Evolutionary conservation across 2,329 filamentous ascomycete species (phyloP), one percentile per base, ranked within the genome.

Genomic region (Clarireedia sp.): DNA sequence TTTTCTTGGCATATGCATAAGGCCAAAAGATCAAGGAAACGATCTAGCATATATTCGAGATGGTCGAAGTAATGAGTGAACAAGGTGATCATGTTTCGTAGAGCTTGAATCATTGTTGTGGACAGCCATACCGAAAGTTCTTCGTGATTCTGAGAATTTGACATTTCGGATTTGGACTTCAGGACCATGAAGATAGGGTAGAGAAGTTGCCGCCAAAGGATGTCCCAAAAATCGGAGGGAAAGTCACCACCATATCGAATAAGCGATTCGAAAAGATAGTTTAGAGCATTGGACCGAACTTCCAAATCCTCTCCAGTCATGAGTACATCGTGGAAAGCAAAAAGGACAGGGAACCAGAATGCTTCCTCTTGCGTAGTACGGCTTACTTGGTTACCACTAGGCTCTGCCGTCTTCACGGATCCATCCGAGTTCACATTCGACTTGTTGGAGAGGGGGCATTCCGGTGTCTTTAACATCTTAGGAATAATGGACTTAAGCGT

Each of bases 241-340:
- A 96, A 99, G 63, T 90, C 88, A 17, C 89, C 88, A 37, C 95
- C 94, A 64, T 97, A 94, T 60, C 83, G 84, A 57, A 96, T 85
- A 6, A 99, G 78, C 0, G 90, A 90, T 57, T 97, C 92, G 65
- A 99, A 99, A 59, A 99, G 90, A 71, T 97, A 99, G 64, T 91
- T 95, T 41, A 99, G 78, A 2, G 95, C 94, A 72, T 82, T 85
- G 1, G 82, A 96, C 57, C 94, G 86, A 41, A 97, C 94, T 72
- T 99, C 94, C 17, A 99, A 79, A 69, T 99, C 94, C 71, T 99
- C 95, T 2, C 95, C 94, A 1, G 94, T 99, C 94, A 99, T 99
- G 48, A 99, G 75, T 21, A 99, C 91, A 70, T 99, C 94, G 69
- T 99, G 94, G 76, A 99, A 99, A 3, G 95, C 92, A 68, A 99